Conservation (phyloP, 2,329 filamentous ascomycete species). For the Zymoseptoria crescenta region DNA sequence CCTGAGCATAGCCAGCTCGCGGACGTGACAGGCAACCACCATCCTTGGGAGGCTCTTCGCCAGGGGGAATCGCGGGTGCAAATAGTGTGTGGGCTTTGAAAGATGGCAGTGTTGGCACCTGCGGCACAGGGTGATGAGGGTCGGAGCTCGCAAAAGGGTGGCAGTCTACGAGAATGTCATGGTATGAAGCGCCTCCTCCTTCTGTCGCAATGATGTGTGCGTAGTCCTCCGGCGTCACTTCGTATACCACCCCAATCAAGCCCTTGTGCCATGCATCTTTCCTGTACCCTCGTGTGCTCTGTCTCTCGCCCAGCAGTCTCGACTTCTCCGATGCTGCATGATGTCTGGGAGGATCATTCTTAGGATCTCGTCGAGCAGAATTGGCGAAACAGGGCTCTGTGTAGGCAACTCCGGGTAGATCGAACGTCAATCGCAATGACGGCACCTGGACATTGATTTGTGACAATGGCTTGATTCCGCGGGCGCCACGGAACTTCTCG, state of each 20-base stretch:
- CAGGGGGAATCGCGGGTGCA: constrained; percentile 44
- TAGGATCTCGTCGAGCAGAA: constrained; percentile 51
- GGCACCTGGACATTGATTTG: constrained; percentile 77
- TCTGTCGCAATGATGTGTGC: constrained; percentile 82
- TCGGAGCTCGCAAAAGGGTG: constrained; percentile 54
- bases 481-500: constrained; percentile 67
- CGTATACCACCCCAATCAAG: constrained; percentile 88
- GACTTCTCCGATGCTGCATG: constrained; percentile 26
- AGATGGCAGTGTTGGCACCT: constrained; percentile 52
- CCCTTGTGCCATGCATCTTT: constrained; percentile 67
- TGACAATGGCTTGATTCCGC: constrained; percentile 74
- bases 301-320: constrained; percentile 19
- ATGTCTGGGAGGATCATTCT: constrained; percentile 18
- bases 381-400: constrained; percentile 89
- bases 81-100: constrained; percentile 85
- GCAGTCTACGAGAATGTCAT: constrained; percentile 74
- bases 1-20: constrained; percentile 66
- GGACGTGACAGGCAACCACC: constrained; percentile 49
- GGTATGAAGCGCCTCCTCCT: constrained; percentile 76
- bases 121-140: constrained; percentile 51
- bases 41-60: constrained; percentile 26
- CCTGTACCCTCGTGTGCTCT: constrained; percentile 33
- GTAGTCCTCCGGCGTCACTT: constrained; percentile 78
- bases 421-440: constrained; percentile 69
- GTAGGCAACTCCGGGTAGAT: constrained; percentile 80